These are phyloP conservation scores for Kodamaea leandrae DNA, from an alignment of 805 yeast species.

Conservation along the genomic window DNA sequence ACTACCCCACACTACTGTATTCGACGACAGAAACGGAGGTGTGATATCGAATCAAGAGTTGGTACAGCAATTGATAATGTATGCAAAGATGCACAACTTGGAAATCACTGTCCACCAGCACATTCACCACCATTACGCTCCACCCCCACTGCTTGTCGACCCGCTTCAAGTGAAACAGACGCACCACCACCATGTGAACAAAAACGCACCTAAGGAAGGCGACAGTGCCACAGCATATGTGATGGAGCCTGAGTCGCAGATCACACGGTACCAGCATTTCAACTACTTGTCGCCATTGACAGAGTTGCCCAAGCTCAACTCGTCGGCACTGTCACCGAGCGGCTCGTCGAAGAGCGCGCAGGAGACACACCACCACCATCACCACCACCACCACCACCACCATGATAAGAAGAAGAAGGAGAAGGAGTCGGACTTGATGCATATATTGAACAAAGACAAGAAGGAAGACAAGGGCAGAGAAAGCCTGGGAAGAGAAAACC, in stretches of 20 bases:
- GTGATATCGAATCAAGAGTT: constrained; percentile 49
- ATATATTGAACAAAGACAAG: constrained; percentile 38
- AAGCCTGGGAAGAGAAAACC: no score
- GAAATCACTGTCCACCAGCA: constrained; percentile 80
- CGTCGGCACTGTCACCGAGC: constrained; percentile 49
- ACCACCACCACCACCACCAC: constrained; percentile 27
- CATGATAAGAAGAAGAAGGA: constrained; percentile 5
- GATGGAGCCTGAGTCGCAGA: constrained; percentile 50
- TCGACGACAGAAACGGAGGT: constrained; percentile 39
- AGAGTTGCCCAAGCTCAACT: constrained; percentile 66
- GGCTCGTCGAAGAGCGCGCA: constrained; percentile 16
- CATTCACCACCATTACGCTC: constrained; percentile 72
- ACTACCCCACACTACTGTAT: constrained; percentile 22
- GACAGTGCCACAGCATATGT: constrained; percentile 20
- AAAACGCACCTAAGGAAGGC: not conserved
- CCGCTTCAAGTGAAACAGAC: constrained; percentile 7
- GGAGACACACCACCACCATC: constrained; percentile 31
- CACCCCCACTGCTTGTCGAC: constrained; percentile 25
- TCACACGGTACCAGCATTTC: constrained; percentile 65
- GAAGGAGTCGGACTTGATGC: constrained; percentile 37
- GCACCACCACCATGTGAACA: constrained; percentile 9
- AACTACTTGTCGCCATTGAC: constrained; percentile 70
- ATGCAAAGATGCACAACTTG: constrained; percentile 57
- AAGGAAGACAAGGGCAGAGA: not conserved
- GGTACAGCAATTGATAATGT: constrained; percentile 55